These are phyloP conservation scores for Myxozyma mucilagina DNA, from an alignment of 805 yeast genomes.

Conservation along the genomic window DNA sequence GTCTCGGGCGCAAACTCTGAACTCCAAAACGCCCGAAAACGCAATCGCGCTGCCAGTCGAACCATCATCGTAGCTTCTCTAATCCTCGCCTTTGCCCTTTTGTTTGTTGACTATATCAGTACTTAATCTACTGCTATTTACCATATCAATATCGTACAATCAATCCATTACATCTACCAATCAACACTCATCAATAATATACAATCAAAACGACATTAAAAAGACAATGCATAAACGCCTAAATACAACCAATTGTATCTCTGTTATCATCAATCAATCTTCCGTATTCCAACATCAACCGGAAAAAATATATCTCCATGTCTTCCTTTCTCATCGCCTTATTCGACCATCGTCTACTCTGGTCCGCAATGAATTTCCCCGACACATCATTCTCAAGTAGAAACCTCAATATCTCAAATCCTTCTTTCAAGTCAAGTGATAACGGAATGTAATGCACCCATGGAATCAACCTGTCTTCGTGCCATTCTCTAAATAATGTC, in stretches of 20 bases:
- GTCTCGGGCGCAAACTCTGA: slow-evolving; percentile 70
- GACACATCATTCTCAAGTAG: slow-evolving; percentile 25
- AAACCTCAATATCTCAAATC: slow-evolving; percentile 26
- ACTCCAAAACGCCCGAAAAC: slow-evolving; percentile 63
- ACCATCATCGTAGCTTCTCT: slow-evolving; percentile 58
- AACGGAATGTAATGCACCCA: slow-evolving; percentile 36
- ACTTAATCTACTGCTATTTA: no score
- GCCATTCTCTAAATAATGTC: slow-evolving; percentile 35
- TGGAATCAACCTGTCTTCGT: slow-evolving; percentile 32
- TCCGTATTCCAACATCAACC: slow-evolving; percentile 34
- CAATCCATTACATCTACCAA: no score
- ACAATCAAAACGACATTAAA: neutral
- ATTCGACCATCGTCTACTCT: slow-evolving; percentile 25
- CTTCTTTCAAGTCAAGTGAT: slow-evolving; percentile 28
- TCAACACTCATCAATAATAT: no score
- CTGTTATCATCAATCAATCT: slow-evolving; percentile 34
- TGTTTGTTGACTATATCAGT: slow-evolving; percentile 41
- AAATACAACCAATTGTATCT: slow-evolving; percentile 29
- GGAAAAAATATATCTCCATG: slow-evolving; percentile 32
- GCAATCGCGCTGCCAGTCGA: slow-evolving; percentile 62
- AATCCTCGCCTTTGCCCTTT: slow-evolving; percentile 55
- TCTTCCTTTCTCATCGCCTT: slow-evolving; percentile 32
- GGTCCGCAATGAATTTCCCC: slow-evolving; percentile 26
- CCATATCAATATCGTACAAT: no score
- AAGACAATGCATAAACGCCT: neutral